These are phyloP conservation scores for Letharia columbiana DNA, from an alignment of 495 filamentous ascomycete genomes.

Conservation along the genomic window DNA sequence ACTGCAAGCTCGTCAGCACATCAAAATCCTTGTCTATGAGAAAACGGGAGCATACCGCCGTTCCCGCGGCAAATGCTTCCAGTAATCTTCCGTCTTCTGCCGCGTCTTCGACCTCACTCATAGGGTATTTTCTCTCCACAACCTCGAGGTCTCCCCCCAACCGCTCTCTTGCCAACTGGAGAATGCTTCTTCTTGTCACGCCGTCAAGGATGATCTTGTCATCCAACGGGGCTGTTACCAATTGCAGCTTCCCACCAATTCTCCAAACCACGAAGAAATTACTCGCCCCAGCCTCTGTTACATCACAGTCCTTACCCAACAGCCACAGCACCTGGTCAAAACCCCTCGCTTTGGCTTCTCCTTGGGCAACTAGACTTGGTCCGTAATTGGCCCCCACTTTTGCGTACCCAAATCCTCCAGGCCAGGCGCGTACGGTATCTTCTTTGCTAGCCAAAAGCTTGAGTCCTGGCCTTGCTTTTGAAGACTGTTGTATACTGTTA, in stretches of 20 bases:
- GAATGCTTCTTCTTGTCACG: constrained; percentile 67
- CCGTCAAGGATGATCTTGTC: constrained; percentile 79
- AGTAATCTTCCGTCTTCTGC: constrained; percentile 64
- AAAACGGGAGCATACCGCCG: constrained; percentile 52
- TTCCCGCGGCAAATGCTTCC: constrained; percentile 81
- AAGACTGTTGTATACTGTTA: not conserved
- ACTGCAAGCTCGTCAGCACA: constrained; percentile 36
- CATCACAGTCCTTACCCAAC: constrained; percentile 61
- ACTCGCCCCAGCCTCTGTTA: constrained; percentile 85
- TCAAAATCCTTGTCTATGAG: not conserved
- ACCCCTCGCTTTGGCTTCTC: constrained; percentile 58
- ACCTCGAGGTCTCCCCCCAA: constrained; percentile 57
- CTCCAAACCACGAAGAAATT: constrained; percentile 89
- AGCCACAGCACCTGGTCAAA: constrained; percentile 92
- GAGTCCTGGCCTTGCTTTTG: constrained; percentile 44
- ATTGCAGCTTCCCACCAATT: constrained; percentile 54
- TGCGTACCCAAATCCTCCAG: constrained; percentile 81
- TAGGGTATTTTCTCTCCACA: constrained; percentile 71
- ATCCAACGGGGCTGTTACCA: constrained; percentile 74
- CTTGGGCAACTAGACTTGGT: constrained; percentile 65
- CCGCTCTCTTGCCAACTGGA: constrained; percentile 61
- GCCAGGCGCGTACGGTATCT: constrained; percentile 82
- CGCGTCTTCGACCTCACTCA: constrained; percentile 67
- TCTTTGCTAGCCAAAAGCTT: constrained; percentile 68
- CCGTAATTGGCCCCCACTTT: constrained; percentile 94